phyloP scores from a whole-genome alignment of 163 green algal species.

The Chlamydomonas reinhardtii region DNA sequence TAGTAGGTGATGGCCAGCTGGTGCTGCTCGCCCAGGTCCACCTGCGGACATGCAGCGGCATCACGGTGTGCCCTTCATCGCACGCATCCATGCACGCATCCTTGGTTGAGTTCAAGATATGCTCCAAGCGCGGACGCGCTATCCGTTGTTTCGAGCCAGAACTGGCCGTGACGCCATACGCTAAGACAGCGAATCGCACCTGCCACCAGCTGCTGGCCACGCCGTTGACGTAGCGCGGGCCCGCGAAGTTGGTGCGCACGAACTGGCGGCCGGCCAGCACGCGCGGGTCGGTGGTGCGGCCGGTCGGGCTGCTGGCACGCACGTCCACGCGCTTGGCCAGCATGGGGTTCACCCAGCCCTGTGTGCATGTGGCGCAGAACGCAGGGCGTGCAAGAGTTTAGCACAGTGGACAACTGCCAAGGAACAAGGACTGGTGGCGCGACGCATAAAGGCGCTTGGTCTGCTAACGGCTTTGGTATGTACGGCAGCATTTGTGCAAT shows the following conservation, averaged over 20 bases:
- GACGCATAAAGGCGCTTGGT: too few relatives aligned
- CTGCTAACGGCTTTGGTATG: too few relatives aligned
- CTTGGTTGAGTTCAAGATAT: too few relatives aligned
- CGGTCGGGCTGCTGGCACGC: conserved; percentile 41
- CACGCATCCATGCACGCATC: too few relatives aligned
- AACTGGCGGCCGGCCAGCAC: conserved; percentile 74
- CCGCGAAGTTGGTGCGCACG: conserved; percentile 79
- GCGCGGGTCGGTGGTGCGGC: conserved; percentile 78
- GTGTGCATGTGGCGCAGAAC: conserved; percentile 13
- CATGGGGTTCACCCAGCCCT: conserved; percentile 90
- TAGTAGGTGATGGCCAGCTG: conserved; percentile 89
- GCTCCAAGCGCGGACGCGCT: too few relatives aligned
- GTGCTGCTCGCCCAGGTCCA: conserved; percentile 84
- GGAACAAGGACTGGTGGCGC: too few relatives aligned
- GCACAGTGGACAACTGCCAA: too few relatives aligned
- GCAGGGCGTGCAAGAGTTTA: too few relatives aligned
- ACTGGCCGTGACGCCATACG: neutral
- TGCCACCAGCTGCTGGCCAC: conserved; percentile 55
- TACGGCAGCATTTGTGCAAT: too few relatives aligned
- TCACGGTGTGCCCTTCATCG: too few relatives aligned
- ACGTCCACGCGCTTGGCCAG: conserved; percentile 72
- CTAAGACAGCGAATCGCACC: conserved; percentile 37
- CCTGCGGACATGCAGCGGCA: too few relatives aligned
- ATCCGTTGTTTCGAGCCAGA: too few relatives aligned
- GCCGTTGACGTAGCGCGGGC: conserved; percentile 57